Base-by-base conservation (phyloP, 2,329 filamentous ascomycete species). In the Ceratocystis colombiana region DNA sequence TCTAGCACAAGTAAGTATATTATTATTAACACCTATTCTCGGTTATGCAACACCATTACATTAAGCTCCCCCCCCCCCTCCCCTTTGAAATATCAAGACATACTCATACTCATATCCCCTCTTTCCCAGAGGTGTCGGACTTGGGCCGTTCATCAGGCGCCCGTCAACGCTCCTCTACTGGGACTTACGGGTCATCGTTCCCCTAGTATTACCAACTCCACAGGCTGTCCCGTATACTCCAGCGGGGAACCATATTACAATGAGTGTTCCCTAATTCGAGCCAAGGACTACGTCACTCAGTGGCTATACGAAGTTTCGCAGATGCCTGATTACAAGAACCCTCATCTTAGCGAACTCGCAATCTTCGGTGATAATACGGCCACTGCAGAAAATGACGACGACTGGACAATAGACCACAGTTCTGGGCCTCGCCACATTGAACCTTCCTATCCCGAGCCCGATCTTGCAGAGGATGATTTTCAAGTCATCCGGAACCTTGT, bases 171-270 rank as follows among this genome's bases (percentile, higher is more conserved):
- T 1, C 79, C 80, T 1, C 73, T 90, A 5, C 76, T 81, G 0
- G 81, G 82, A 0, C 77, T 81, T 1, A 72, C 77, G 1, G 80
- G 81, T 8, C 83, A 82, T 70, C 72, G 75, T 0, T 70, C 73
- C 15, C 75, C 76, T 2, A 66, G 69, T 1, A 70, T 72, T 46
- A 76, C 79, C 71, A 77, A 77, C 0, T 70, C 74, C 10, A 77
- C 82, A 55, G 87, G 87, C 4, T 88, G 84, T 69, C 87, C 88
- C 3, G 81, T 85, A 68, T 88, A 87, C 74, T 86, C 87, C n/a
- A 82, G 86, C 1, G 87, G 87, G 2, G 84, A 88, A 68, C 71
- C 75, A 0, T 72, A 78, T 44, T 78, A 84, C 71, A 76, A 76
- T 6, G 89, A 95, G 73, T 77, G 78, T 46, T 80, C 89, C 68